These are phyloP conservation scores for Kazachstania viticola DNA, from an alignment of 805 yeast species.

Conservation along the genomic window DNA sequence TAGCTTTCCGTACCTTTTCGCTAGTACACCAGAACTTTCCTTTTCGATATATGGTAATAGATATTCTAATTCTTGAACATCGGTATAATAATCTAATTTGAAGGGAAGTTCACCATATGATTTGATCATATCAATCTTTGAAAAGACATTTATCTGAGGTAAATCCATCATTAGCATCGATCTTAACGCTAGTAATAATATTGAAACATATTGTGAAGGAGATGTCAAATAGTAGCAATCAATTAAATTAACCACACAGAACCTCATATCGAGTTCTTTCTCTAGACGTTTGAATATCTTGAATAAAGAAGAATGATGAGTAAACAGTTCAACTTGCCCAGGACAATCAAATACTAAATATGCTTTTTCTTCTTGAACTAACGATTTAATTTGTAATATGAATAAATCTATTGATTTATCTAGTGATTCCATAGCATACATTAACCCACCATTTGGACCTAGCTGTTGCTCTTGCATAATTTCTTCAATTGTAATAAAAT, in stretches of 20 bases:
- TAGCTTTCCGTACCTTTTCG: slow-evolving; percentile 49
- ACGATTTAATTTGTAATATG: slow-evolving; percentile 40
- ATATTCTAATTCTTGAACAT: slow-evolving; percentile 72
- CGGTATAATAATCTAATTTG: slow-evolving; percentile 75
- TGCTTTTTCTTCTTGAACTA: slow-evolving; percentile 45
- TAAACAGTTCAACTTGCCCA: slow-evolving; percentile 91
- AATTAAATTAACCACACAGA: slow-evolving; percentile 76
- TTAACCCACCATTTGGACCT: slow-evolving; percentile 85
- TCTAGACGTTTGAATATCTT: slow-evolving; percentile 56
- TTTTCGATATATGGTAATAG: slow-evolving; percentile 56
- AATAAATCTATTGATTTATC: slow-evolving; percentile 50
- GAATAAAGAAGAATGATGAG: slow-evolving; percentile 70
- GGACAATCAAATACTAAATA: slow-evolving; percentile 83
- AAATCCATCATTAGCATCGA: slow-evolving; percentile 88
- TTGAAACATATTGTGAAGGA: slow-evolving; percentile 82
- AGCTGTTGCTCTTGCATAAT: slow-evolving; percentile 59
- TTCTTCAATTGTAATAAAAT: slow-evolving; percentile 63
- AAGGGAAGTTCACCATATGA: slow-evolving; percentile 77
- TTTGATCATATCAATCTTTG: slow-evolving; percentile 75
- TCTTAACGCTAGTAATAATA: slow-evolving; percentile 67
- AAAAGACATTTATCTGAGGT: slow-evolving; percentile 87
- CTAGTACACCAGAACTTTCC: slow-evolving; percentile 58
- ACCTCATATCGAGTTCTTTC: slow-evolving; percentile 53
- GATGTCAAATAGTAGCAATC: slow-evolving; percentile 75
- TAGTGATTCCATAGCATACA: slow-evolving; percentile 68